Percentiles rank a stretch among this genome's conserved stretches.
These are phyloP conservation scores for Scytalidium lignicola DNA, from an alignment of 2,329 filamentous ascomycete genomes.

Conservation along the genomic window DNA sequence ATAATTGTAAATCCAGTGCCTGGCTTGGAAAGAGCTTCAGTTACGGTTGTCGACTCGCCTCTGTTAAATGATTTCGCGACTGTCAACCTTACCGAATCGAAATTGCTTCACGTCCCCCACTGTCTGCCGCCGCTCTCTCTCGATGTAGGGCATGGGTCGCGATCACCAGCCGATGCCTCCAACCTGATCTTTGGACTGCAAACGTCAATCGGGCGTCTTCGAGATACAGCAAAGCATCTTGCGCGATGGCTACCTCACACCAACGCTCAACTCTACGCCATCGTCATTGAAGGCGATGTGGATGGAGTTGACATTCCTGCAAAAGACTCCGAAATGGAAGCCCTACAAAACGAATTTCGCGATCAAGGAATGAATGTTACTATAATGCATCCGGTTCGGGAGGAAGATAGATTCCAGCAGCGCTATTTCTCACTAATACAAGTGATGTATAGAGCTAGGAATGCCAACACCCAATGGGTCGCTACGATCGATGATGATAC, in stretches of 20 bases:
- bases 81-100: slow-evolving; percentile 15
- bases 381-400: slow-evolving; percentile 20
- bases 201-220: slow-evolving; percentile 24
- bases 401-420: slow-evolving; percentile 21
- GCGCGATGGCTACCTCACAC: slow-evolving; percentile 26
- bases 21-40: slow-evolving; percentile 13
- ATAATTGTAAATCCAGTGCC: slow-evolving; percentile 16
- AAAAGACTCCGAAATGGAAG: slow-evolving; percentile 18
- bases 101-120: slow-evolving; percentile 9
- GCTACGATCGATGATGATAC: slow-evolving; percentile 27
- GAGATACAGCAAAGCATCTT: slow-evolving; percentile 24
- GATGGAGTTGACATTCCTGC: slow-evolving; percentile 15
- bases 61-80: slow-evolving; percentile 19
- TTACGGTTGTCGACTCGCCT: slow-evolving; percentile 20
- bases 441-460: slow-evolving; percentile 33
- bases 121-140: slow-evolving; percentile 22
- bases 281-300: slow-evolving; percentile 22
- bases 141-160: slow-evolving; percentile 15
- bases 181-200: slow-evolving; percentile 44
- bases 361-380: slow-evolving; percentile 21
- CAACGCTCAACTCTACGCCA: slow-evolving; percentile 21
- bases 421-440: slow-evolving; percentile 41
- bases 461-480: slow-evolving; percentile 30
- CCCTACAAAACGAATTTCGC: slow-evolving; percentile 19
- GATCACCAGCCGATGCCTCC: slow-evolving; percentile 38